Percentiles rank a stretch among this genome's conserved stretches.
These are phyloP conservation scores for Rhodotorula mucilaginosa DNA, from an alignment of 1,284 basidiomycete species.

Conservation along the genomic window DNA sequence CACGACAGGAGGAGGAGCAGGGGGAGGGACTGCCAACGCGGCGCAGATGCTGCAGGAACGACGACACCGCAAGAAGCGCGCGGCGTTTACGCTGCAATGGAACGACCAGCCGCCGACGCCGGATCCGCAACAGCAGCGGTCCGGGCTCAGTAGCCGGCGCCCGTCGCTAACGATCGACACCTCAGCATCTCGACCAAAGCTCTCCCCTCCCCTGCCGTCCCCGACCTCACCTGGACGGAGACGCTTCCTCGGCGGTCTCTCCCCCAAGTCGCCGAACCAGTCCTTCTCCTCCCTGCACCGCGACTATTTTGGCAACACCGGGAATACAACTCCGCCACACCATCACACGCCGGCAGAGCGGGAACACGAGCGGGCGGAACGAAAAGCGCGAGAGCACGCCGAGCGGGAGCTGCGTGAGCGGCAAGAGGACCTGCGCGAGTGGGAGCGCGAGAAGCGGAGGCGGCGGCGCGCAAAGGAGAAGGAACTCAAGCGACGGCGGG, in stretches of 20 bases:
- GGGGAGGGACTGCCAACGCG: neutral
- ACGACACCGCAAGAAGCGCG: conserved; percentile 9
- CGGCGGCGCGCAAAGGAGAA: conserved; percentile 60
- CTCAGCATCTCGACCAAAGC: neutral
- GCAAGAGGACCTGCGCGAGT: conserved; percentile 53
- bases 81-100: conserved; percentile 25
- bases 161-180: conserved; percentile 15
- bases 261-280: conserved; percentile 8
- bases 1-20: neutral
- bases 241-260: conserved; percentile 18
- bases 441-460: conserved; percentile 55
- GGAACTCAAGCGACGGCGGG: conserved; percentile 59
- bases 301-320: conserved; percentile 15
- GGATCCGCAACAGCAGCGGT: neutral
- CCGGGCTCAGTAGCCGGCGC: neutral
- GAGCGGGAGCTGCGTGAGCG: conserved; percentile 47
- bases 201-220: conserved; percentile 1
- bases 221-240: conserved; percentile 13
- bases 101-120: conserved; percentile 26
- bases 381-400: conserved; percentile 43
- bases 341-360: conserved; percentile 11
- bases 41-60: conserved; percentile 7
- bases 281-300: conserved; percentile 7
- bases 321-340: neutral
- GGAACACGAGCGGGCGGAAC: conserved; percentile 8